Evolutionary conservation across 2,329 filamentous ascomycete genomes (phyloP).

Genomic region (Juglanconis juglandina): DNA sequence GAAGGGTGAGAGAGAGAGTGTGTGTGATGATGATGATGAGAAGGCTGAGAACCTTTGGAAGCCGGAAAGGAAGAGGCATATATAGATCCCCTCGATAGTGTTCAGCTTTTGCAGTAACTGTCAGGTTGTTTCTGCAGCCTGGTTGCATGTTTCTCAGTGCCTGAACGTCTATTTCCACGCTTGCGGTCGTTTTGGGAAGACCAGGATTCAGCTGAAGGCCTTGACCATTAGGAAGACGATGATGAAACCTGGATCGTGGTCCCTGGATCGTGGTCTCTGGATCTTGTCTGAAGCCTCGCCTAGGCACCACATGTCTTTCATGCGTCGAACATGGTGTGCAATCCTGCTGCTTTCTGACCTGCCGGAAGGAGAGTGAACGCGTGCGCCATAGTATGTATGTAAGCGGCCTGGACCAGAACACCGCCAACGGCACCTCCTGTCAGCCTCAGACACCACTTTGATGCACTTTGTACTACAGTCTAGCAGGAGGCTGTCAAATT

Average conservation of each 20-base stretch:
- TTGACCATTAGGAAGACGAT: not conserved
- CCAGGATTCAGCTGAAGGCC: not conserved
- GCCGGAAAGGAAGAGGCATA: not conserved
- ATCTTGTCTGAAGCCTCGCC: not conserved
- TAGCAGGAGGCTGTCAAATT: not conserved
- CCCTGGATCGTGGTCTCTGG: not conserved
- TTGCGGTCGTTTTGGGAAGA: not conserved
- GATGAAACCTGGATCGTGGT: not conserved
- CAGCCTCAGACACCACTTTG: not conserved
- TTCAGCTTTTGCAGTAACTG: not conserved
- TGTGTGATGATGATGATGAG: slow-evolving; percentile 1
- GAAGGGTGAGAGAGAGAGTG: not conserved
- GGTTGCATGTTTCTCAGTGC: not conserved
- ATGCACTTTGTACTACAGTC: not conserved
- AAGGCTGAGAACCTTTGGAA: not conserved
- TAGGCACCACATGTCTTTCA: not conserved
- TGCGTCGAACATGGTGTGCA: not conserved
- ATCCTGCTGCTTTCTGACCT: not conserved
- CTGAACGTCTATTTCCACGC: not conserved
- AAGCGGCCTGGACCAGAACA: not conserved
- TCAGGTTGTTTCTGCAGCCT: not conserved
- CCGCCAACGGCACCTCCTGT: not conserved
- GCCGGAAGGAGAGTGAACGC: not conserved
- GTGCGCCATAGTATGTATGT: not conserved
- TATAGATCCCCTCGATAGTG: not conserved